Conservation (phyloP, 257 asterid species). For the Cynanchum wilfordii region DNA sequence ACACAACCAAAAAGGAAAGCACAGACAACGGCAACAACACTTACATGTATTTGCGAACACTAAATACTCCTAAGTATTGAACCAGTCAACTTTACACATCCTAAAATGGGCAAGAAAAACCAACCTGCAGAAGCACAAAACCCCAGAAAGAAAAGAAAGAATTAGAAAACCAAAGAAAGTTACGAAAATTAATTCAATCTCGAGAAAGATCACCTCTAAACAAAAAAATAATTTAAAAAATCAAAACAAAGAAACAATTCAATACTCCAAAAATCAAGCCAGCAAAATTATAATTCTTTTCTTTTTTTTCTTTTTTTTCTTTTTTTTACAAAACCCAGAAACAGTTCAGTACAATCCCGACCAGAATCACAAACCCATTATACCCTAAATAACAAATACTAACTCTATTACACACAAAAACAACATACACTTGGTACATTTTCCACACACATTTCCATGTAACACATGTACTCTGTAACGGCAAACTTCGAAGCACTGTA, state of each 20-base stretch:
- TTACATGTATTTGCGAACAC: background rate
- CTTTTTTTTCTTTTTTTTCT: background rate
- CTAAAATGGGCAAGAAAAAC: background rate
- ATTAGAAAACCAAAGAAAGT: conserved; percentile 1
- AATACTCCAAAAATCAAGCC: background rate
- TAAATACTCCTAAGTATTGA: background rate
- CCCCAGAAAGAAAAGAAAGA: background rate
- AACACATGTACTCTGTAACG: conserved; percentile 1
- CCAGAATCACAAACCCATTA: background rate
- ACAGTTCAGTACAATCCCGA: background rate
- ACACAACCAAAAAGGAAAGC: background rate
- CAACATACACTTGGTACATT: too few relatives aligned
- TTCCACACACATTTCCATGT: background rate
- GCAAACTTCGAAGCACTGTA: background rate
- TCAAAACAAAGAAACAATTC: background rate
- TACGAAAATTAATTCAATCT: conserved; percentile 7
- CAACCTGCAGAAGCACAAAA: conserved; percentile 22
- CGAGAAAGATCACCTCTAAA: background rate
- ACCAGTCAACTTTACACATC: background rate
- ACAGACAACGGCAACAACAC: background rate
- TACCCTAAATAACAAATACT: background rate
- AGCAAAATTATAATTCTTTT: too few relatives aligned
- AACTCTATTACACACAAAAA: background rate
- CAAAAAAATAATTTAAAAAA: background rate
- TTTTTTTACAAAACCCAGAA: background rate